Base-by-base conservation (phyloP, 768 basidiomycete genomes). In the Boletales sp. region DNA sequence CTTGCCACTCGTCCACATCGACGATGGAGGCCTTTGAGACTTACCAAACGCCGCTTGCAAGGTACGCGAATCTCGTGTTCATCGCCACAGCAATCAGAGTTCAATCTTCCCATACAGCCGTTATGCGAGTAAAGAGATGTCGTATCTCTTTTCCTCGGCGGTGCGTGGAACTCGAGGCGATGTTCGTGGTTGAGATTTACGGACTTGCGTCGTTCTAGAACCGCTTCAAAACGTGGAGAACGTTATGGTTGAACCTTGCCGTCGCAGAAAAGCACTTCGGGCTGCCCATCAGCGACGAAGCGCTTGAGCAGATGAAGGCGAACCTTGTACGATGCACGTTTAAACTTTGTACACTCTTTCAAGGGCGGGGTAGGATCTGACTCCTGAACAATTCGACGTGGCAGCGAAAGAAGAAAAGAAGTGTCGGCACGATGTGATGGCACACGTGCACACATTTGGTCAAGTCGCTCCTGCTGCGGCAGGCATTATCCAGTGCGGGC, bases 111-210 rank as follows among this genome's bases (percentile, higher is more conserved):
- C 39, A 46, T 50, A 29, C 60, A 97, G 94, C 64, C 94, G 95
- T 43, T 99, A 98, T 89, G 97, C 97, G 17, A 95, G 91, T 77
- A 94, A 94, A 69, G 94, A 98, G 73, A 98, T 98, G 95, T 86
- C 93, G 10, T 79, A 92, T 69, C 79, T 99, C 40, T 99, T 98
- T 75, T 98, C 95, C n/a, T 81, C 88, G 34, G 84, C 86, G 44
- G 95, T 94, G 62, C 52, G 85, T 74, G 17, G 8, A 21, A 38
- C 2, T 27, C 18, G 19, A 21, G 5, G 31, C 18, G 35, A 38
- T 52, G 31, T 14, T 18, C 24, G 24, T 27, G 24, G 12, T 19
- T 18, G 13, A 18, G 38, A 46, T 51, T 45, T 48, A 38, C 48
- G 38, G 15, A 32, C 11, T 19, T 39, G 14, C 21, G 14, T 40